phyloP scores from a whole-genome alignment of 2,329 filamentous ascomycete genomes.

The Fusarium sp. region DNA sequence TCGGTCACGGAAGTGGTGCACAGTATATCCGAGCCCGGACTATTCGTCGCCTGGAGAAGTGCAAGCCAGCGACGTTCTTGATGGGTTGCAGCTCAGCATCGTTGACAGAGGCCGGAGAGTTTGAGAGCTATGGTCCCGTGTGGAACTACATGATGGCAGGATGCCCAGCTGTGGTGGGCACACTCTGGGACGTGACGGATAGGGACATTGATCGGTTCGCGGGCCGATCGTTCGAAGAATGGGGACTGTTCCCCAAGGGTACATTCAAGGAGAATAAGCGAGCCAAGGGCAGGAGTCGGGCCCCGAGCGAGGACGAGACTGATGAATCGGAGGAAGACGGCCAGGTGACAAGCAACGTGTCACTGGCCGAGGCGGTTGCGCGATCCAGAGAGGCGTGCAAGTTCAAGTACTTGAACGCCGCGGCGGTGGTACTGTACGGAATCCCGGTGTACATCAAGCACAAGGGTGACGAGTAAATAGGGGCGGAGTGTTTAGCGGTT shows the following conservation, averaged over 20 bases:
- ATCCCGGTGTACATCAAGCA: slow-evolving; percentile 85
- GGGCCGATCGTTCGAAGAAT: slow-evolving; percentile 82
- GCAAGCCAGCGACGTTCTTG: slow-evolving; percentile 83
- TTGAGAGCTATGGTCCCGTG: slow-evolving; percentile 91
- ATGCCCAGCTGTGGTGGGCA: slow-evolving; percentile 88
- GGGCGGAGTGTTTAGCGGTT: slow-evolving; percentile 23
- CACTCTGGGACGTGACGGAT: slow-evolving; percentile 98
- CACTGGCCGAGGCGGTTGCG: slow-evolving; percentile 85
- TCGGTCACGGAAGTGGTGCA: slow-evolving; percentile 94
- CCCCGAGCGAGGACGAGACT: slow-evolving; percentile 44
- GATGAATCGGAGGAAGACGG: slow-evolving; percentile 44
- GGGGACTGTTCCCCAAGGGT: slow-evolving; percentile 78
- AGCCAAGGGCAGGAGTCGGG: slow-evolving; percentile 49
- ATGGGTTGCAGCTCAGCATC: slow-evolving; percentile 95
- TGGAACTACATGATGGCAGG: slow-evolving; percentile 94
- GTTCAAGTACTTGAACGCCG: slow-evolving; percentile 92
- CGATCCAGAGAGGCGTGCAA: slow-evolving; percentile 84
- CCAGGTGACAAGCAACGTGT: slow-evolving; percentile 59
- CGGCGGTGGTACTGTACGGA: slow-evolving; percentile 94
- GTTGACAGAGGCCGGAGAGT: slow-evolving; percentile 83
- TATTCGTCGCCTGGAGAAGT: slow-evolving; percentile 82
- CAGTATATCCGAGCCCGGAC: slow-evolving; percentile 93
- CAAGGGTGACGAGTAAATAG: slow-evolving; percentile 42
- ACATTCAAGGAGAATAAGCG: slow-evolving; percentile 58
- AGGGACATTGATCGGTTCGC: slow-evolving; percentile 97